Evolutionary conservation across 371 early-diverging fungal genomes (phyloP), one percentile per base, ranked within the genome.

Genomic region (Encephalitozoon intestinalis): DNA sequence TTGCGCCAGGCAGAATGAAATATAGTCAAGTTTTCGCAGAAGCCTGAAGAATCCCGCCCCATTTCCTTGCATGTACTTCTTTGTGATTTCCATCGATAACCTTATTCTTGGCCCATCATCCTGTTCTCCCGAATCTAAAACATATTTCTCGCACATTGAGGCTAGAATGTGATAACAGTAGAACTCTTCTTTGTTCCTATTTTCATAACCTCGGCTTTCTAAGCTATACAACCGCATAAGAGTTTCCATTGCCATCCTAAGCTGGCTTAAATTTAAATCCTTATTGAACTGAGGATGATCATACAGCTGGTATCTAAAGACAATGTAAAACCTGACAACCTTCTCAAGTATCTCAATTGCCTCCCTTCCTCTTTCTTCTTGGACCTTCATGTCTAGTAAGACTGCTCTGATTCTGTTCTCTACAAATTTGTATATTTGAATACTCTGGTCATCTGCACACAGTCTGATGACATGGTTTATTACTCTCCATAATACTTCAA

Each of bases 371-470:
- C 90, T 86, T 70, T 87, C 87, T 78, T 91, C 91, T 79, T 94
- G 94, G 67, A 92, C 90, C 34, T 15, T 39, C 23, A 76, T 39
- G 76, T 95, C 95, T 79, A 89, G 89, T 46, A 92, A 86, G 51
- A 94, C 91, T 1, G 91, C 88, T 15, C 94, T 87, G 15, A 90
- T 90, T 39, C 95, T 86, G 83, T 94, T 94, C 25, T 93, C 88
- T 2, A 93, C 84, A 82, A 94, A 95, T 2, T 86, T 86, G 73
- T 94, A 92, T 28, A 90, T 88, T 26, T 87, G 87, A 6, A 86
- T 82, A 3, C 90, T 73, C n/a, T 78, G 83, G 0, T 86, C 83
- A 6, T 82, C 80, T 0, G 91, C 78, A 1, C 92, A 82, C 4
- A 86, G 79, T 53, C 88, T 81, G 15, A 93, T 76, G 15, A 94